Base-by-base conservation (phyloP, 176 grass and related monocot genomes). In the Oryza nivara region DNA sequence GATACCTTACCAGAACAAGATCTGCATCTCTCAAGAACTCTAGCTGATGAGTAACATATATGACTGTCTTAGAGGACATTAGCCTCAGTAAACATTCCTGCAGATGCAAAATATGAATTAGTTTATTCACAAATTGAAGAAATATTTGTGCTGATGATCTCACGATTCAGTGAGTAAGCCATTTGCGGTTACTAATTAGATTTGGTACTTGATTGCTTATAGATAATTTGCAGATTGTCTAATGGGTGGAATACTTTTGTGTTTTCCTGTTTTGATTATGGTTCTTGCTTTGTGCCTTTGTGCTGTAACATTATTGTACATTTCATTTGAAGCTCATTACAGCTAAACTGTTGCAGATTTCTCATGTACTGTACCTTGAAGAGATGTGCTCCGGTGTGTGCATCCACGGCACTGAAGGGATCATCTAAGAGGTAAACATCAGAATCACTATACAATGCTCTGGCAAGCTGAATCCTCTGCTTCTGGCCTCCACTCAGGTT, bases 401-500 rank as follows among this genome's bases (percentile, higher is more conserved):
- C 95, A 88, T 97, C 95, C 30, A 97, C 95, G 43, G 92, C 92
- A 84, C 95, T 97, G 86, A 97, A 97, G 68, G 95, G 92, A 67
- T 97, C 95, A 88, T 97, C 95, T 81, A 94, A 83, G 48, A 97
- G 85, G 51, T 89, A 92, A 75, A 94, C 84, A 78, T 97, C 92
- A 49, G 92, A 81, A 64, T 94, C 43, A 64, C 74, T 91, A 69
- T 97, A 97, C 74, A 97, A 76, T 73, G 95, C 90, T 82, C 95
- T 93, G 22, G 95, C 92, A 70, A 97, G 79, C 72, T 97, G 95
- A 80, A 97, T 91, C 87, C 95, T 94, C 75, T 97, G 95, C 80
- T 97, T 97, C 92, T 97, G 95, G 6, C 95, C 95, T 23, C 95
- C 95, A 75, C 95, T 97, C n/a, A 97, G 84, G 77, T 97, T 97